These are phyloP conservation scores for Mallotus nudiflorus DNA, from an alignment of 345 rosid species.

Conservation along the genomic window DNA sequence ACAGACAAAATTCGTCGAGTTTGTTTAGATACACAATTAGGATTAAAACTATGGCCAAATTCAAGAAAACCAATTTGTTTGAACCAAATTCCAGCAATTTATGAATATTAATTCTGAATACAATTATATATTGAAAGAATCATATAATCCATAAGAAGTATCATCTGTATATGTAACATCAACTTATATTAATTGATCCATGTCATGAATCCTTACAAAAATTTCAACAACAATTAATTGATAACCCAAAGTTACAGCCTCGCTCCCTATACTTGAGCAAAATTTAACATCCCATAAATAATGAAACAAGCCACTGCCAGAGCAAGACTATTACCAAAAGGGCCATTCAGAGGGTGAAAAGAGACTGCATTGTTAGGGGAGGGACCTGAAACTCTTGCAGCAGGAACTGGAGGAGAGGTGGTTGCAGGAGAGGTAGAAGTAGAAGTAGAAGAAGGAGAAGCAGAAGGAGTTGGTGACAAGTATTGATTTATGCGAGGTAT, in stretches of 20 bases:
- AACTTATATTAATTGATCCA: no score
- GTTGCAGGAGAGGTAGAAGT: not conserved
- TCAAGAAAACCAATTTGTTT: no score
- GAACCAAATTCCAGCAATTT: no score
- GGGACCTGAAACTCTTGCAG: constrained; percentile 48
- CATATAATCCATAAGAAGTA: no score
- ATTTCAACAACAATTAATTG: not conserved
- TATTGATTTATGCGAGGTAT: constrained; percentile 37
- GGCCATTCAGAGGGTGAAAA: constrained; percentile 14
- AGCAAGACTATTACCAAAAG: constrained; percentile 15
- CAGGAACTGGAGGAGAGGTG: constrained; percentile 43
- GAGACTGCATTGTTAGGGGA: constrained; percentile 43
- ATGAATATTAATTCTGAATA: no score
- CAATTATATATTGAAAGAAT: no score
- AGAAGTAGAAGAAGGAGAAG: constrained; percentile 18
- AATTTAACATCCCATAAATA: constrained; percentile 17
- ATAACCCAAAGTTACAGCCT: no score
- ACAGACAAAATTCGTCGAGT: no score
- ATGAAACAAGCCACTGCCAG: constrained; percentile 25
- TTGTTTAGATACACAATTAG: no score
- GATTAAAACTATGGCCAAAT: no score
- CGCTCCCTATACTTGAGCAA: constrained; percentile 9
- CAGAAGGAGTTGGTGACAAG: constrained; percentile 40
- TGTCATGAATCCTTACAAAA: no score
- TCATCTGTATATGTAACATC: no score